These are phyloP conservation scores for Suhomyces anneliseae DNA, from an alignment of 1,139 yeast species.

Conservation along the genomic window DNA sequence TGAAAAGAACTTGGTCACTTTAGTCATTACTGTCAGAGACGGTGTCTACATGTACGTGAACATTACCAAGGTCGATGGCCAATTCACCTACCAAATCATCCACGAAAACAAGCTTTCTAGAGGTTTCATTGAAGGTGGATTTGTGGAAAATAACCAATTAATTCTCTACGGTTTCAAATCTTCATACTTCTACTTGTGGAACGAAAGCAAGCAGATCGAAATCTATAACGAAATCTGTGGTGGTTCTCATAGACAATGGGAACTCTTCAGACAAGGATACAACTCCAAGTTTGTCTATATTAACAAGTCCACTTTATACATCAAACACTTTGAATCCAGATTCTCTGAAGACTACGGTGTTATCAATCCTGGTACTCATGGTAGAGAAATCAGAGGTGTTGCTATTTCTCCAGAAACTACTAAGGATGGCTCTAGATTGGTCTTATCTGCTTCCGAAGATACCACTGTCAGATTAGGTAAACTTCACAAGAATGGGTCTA, in stretches of 20 bases:
- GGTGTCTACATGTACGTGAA: conserved; percentile 52
- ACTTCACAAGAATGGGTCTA: conserved; percentile 40
- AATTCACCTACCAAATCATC: conserved; percentile 30
- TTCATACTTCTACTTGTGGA: conserved; percentile 75
- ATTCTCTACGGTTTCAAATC: conserved; percentile 82
- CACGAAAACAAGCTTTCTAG: conserved; percentile 66
- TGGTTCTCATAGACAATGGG: conserved; percentile 89
- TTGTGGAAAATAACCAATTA: conserved; percentile 44
- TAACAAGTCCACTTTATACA: conserved; percentile 48
- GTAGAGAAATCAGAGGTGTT: conserved; percentile 80
- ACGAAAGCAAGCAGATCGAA: conserved; percentile 76
- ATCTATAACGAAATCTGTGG: conserved; percentile 77
- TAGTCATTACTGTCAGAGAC: conserved; percentile 60
- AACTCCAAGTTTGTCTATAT: conserved; percentile 49
- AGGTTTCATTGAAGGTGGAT: conserved; percentile 80
- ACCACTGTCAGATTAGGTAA: conserved; percentile 66
- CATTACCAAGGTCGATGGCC: conserved; percentile 13
- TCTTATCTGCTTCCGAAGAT: conserved; percentile 87
- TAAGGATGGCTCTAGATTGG: conserved; percentile 29
- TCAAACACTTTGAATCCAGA: conserved; percentile 26
- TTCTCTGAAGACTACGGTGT: conserved; percentile 28
- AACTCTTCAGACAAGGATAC: conserved; percentile 29
- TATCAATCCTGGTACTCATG: conserved; percentile 70
- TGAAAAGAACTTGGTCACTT: conserved; percentile 14
- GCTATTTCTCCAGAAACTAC: conserved; percentile 38